These are phyloP conservation scores for Codiaeum variegatum DNA, from an alignment of 441 rosid genomes.

Conservation along the genomic window DNA sequence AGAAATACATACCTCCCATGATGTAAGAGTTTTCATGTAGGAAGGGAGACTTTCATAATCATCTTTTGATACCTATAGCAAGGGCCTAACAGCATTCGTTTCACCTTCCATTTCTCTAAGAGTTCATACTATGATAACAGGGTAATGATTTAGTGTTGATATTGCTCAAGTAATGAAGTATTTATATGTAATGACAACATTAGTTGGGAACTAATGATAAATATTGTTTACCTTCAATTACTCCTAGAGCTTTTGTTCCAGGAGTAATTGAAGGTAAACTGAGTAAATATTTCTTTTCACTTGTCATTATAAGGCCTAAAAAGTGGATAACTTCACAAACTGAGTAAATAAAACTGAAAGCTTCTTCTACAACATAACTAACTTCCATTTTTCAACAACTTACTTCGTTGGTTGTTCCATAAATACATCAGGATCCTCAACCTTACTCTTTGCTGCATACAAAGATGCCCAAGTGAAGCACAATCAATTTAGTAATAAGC, in stretches of 20 bases:
- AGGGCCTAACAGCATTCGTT: slow-evolving; percentile 19
- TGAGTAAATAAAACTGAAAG: slow-evolving; percentile 10
- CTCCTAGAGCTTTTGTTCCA: slow-evolving; percentile 21
- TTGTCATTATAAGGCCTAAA: slow-evolving; percentile 28
- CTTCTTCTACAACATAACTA: slow-evolving; percentile 5
- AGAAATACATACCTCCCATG: slow-evolving; percentile 72
- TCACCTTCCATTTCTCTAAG: slow-evolving; percentile 30
- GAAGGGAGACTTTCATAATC: slow-evolving; percentile 71
- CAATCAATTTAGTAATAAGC: neutral
- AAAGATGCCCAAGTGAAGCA: neutral
- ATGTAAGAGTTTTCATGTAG: slow-evolving; percentile 57
- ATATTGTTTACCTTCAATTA: slow-evolving; percentile 40
- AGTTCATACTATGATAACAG: slow-evolving; percentile 6
- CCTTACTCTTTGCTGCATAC: slow-evolving; percentile 36
- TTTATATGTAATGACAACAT: slow-evolving; percentile 7
- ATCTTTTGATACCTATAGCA: slow-evolving; percentile 42
- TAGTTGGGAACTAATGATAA: neutral
- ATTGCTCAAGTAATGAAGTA: neutral
- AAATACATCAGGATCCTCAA: slow-evolving; percentile 25
- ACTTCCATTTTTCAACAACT: slow-evolving; percentile 22
- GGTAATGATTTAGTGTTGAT: neutral
- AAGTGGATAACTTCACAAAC: neutral
- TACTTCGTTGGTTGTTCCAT: slow-evolving; percentile 39
- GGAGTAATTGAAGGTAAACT: too few species aligned
- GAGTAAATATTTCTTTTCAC: too few species aligned